Evolutionary conservation across 495 filamentous ascomycete genomes (phyloP).

Genomic region (Chaetomium fimeti): DNA sequence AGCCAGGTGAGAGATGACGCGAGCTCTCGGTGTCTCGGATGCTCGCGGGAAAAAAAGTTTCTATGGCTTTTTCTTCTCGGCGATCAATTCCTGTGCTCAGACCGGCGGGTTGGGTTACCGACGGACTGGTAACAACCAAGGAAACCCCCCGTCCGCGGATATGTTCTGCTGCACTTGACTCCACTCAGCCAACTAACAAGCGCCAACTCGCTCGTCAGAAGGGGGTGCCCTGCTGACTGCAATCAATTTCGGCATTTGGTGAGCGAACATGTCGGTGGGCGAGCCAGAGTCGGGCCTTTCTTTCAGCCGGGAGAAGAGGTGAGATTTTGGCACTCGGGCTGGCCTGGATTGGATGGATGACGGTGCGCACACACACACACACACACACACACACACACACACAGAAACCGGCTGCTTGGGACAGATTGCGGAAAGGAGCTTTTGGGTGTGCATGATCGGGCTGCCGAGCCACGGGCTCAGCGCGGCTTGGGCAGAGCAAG

Average conservation of each 20-base stretch:
- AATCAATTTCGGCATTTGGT: not conserved
- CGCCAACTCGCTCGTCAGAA: not conserved
- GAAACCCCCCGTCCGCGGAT: no score
- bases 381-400: no score
- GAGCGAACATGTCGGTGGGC: not conserved
- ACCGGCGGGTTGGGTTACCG: not conserved
- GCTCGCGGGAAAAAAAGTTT: not conserved
- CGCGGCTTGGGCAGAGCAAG: not conserved
- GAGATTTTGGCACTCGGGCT: not conserved
- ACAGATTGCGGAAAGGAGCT: not conserved
- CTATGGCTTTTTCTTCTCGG: not conserved
- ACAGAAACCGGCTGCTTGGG: not conserved
- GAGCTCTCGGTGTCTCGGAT: not conserved
- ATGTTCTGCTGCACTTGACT: not conserved
- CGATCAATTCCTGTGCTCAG: not conserved
- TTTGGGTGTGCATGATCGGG: not conserved
- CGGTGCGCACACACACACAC: not conserved
- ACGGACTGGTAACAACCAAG: slow-evolving; percentile 1
- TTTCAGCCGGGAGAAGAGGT: not conserved
- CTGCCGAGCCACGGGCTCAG: not conserved
- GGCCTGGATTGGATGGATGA: not conserved
- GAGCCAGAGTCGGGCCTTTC: not conserved
- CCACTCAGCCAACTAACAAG: not conserved
- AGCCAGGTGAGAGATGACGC: not conserved
- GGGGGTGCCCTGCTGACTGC: not conserved